Evolutionary conservation across 345 rosid genomes (phyloP), one percentile per base, ranked within the genome.

Genomic region (Eutrema yunnanense): DNA sequence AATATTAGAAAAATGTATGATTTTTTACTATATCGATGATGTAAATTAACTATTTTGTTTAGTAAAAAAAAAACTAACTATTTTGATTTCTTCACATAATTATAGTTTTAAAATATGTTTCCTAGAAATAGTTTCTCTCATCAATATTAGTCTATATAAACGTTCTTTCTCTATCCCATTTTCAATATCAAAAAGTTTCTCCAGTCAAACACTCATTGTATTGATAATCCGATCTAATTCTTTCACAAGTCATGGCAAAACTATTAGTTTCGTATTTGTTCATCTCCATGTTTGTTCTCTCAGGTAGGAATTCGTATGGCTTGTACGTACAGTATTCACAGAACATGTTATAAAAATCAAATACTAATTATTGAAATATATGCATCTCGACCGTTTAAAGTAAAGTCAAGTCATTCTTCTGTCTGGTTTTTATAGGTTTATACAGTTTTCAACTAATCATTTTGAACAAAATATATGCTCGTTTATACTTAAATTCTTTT

Each of bases 221-320:
- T 22, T 33, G 5, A 69, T 4, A 9, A 47, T 36, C 10, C 7
- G 16, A 16, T 50, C 19, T n/a, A 44, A 16, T 6, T n/a, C 11
- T 34, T 33, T 19, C 36, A 65, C 32, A 8, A 38, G 12, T 67
- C 42, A 54, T 67, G 72, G 32, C 72, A 42, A 67, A 67, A 53
- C 40, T 52, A 16, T 11, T 40, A 12, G 52, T 6, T n/a, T 66
- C 61, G 48, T 65, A 50, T 65, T 3, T 65, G 13, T 65, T 50
- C 50, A 67, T 67, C 72, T 54, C 30, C 49, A 52, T 67, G 51
- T 16, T 67, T 53, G 30, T 67, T 67, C 30, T 53, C 14, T 14
- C 72, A 53, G 62, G 62, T 67, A 67, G 3, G 22, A 14, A 6
- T 40, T 52, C 11, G 29, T 41, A 53, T 42, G 36, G 9, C 9